A percentile compares a stretch with the other conserved stretches of the same genome.
Conservation (phyloP, 352 stramenopile species). For the Phytophthora pluvialis region DNA sequence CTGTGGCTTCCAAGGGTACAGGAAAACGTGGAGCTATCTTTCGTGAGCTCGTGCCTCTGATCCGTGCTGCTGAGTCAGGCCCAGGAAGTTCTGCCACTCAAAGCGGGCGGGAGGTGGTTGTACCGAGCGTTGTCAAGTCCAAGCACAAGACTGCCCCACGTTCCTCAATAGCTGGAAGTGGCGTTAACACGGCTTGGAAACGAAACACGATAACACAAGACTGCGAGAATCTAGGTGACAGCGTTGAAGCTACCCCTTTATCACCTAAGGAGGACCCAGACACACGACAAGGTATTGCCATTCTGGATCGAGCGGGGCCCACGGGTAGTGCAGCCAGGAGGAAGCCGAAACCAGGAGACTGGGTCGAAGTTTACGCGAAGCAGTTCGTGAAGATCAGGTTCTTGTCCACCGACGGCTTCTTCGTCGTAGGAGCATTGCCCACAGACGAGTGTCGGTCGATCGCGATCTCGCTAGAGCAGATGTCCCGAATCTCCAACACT, state of each 20-base stretch:
- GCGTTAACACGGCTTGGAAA: slow-evolving; percentile 6
- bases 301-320: neutral
- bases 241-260: neutral
- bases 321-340: neutral
- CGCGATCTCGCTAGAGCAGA: slow-evolving; percentile 32
- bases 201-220: neutral
- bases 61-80: slow-evolving; percentile 25
- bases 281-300: neutral
- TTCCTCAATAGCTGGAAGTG: neutral
- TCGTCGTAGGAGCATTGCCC: slow-evolving; percentile 30
- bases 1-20: slow-evolving; percentile 18
- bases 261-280: slow-evolving; percentile 1
- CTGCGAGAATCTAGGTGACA: neutral
- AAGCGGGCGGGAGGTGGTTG: slow-evolving; percentile 17
- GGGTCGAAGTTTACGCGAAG: slow-evolving; percentile 56
- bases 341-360: slow-evolving; percentile 51
- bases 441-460: slow-evolving; percentile 29
- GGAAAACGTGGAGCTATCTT: slow-evolving; percentile 30
- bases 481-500: slow-evolving; percentile 46
- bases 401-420: slow-evolving; percentile 39
- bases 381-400: slow-evolving; percentile 55
- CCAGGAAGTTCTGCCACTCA: neutral
- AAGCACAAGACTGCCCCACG: slow-evolving; percentile 3
- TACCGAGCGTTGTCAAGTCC: slow-evolving; percentile 14
- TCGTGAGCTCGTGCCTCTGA: slow-evolving; percentile 27